Conservation (phyloP, 805 yeast species). For the baker's yeast (Saccharomyces cerevisiae) region DNA sequence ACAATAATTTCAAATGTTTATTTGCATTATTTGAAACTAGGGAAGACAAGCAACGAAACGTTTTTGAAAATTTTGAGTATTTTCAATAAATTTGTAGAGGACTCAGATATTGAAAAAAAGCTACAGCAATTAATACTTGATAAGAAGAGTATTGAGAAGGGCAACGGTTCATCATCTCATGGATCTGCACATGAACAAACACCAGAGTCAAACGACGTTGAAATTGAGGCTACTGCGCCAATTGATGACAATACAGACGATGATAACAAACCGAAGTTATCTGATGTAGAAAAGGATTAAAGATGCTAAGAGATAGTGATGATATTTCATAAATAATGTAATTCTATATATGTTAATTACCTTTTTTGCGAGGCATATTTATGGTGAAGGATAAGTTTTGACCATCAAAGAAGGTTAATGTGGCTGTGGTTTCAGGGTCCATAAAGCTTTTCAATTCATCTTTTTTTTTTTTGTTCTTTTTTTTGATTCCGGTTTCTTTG, state of each 20-base stretch:
- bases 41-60: slow-evolving; percentile 32
- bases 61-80: slow-evolving; percentile 33
- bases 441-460: background rate
- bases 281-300: background rate
- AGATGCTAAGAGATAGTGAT: background rate
- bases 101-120: slow-evolving; percentile 31
- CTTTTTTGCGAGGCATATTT: background rate
- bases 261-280: background rate
- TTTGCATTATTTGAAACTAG: slow-evolving; percentile 37
- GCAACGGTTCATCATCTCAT: background rate
- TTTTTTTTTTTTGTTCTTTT: background rate
- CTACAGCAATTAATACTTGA: slow-evolving; percentile 32
- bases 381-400: background rate
- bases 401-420: background rate
- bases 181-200: background rate
- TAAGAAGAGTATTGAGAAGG: slow-evolving; percentile 29
- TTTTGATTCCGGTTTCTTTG: background rate
- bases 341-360: background rate
- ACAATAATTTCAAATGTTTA: slow-evolving; percentile 60
- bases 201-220: background rate
- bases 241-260: background rate
- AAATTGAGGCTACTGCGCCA: background rate
- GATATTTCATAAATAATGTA: background rate
- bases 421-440: background rate
- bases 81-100: slow-evolving; percentile 35